Evolutionary conservation across 2,329 filamentous ascomycete species (phyloP), one percentile per base, ranked within the genome.

Genomic region (Colletotrichum lindemuthianum): DNA sequence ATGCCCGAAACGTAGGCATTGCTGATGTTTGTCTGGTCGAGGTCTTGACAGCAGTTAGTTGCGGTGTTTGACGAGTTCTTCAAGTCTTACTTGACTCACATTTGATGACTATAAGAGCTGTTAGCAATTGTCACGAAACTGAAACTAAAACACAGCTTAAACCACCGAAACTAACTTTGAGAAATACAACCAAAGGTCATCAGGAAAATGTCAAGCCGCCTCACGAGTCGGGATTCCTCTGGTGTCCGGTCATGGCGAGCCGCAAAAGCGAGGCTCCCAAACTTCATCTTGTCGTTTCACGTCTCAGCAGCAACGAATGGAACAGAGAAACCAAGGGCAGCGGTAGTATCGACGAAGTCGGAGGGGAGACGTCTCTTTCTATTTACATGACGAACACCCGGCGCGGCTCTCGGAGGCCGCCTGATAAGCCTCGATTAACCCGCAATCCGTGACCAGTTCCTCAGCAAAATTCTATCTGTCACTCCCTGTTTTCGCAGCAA

Each of bases 1-100:
- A 82, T 81, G 4, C 81, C 81, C 11, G 78, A 80, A 9, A 84
- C 80, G 67, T 82, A 82, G 6, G 81, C 81, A 70, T 82, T 82
- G 44, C 53, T 72, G 13, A 79, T 72, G 44, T 78, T 79, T 13
- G 73, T 76, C n/a, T 77, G 74, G 53, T 79, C 77, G 9, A 79
- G 74, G 50, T 60, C 61, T 65, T 54, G 16, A 33, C 24, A 15
- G 12, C 11, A 11, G 36, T 58, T 10, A 50, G 37, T 36, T 72
- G 76, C 60, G n/a, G 7, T 33, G 37, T 45, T 34, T 51, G 49
- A 32, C 43, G 43, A 24, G 24, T 24, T 24, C 13, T 36, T 11
- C 24, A 6, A 13, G 32, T 48, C 24, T n/a, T 13, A 50, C 4
- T 9, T 12, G 8, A 45, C 49, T 55, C 49, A 50, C 66, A 69